phyloP scores from a whole-genome alignment of 371 early-diverging fungal species.

The Actinomucor elegans region DNA sequence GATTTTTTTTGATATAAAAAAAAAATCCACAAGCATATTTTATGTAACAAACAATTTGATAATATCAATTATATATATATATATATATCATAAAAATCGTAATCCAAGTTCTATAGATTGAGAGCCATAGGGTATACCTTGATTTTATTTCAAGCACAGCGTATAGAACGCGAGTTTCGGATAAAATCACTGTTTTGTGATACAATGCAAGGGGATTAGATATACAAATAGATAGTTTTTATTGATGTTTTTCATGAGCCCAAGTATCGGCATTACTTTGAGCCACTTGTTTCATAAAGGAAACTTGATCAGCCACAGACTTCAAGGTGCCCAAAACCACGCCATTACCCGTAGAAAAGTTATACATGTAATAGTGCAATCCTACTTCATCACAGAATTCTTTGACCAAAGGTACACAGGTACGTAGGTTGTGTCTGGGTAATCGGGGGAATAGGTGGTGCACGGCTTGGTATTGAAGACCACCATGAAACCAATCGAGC shows the following conservation, averaged over 20 bases:
- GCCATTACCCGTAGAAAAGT: constrained; percentile 72
- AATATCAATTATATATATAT: no score
- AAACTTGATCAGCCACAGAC: constrained; percentile 75
- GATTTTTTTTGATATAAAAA: no score
- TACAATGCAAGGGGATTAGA: no score
- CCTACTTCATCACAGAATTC: constrained; percentile 75
- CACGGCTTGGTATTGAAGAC: constrained; percentile 93
- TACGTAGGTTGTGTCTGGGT: constrained; percentile 85
- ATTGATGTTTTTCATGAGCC: constrained; percentile 18
- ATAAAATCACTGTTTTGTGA: no score
- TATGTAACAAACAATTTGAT: no score
- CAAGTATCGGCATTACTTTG: constrained; percentile 50
- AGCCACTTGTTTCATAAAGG: constrained; percentile 60
- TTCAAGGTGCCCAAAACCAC: constrained; percentile 64
- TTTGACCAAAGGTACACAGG: constrained; percentile 70
- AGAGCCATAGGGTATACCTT: no score
- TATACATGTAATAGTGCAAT: constrained; percentile 67
- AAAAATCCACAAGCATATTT: no score
- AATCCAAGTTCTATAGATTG: no score
- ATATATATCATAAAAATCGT: no score
- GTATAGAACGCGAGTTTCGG: no score
- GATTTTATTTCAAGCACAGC: no score
- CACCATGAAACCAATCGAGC: constrained; percentile 98
- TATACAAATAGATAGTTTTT: no score
- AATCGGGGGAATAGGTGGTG: constrained; percentile 95